Evolutionary conservation across 306 rosid genomes (phyloP).

Genomic region (Gastrolobium villosum): DNA sequence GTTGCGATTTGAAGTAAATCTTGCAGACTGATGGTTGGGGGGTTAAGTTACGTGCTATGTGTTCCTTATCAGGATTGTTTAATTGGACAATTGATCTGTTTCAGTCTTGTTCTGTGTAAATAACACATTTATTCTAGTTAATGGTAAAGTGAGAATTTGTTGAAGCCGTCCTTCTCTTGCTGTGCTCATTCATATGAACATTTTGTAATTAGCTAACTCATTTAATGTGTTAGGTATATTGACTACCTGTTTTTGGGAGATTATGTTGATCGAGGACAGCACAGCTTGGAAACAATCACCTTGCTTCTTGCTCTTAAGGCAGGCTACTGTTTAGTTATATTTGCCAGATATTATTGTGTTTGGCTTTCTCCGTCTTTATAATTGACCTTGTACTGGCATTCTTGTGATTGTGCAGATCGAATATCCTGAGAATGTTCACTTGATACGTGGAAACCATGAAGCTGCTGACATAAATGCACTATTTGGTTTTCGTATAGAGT

Average conservation of each 20-base stretch:
- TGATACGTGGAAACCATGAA: slow-evolving; percentile 99
- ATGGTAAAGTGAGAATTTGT: slow-evolving; percentile 37
- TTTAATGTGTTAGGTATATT: slow-evolving; percentile 77
- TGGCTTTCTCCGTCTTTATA: slow-evolving; percentile 37
- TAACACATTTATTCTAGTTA: slow-evolving; percentile 35
- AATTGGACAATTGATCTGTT: slow-evolving; percentile 38
- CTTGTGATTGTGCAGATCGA: slow-evolving; percentile 81
- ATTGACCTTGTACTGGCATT: slow-evolving; percentile 40
- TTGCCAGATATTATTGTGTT: slow-evolving; percentile 38
- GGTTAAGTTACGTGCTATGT: slow-evolving; percentile 22
- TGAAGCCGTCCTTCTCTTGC: slow-evolving; percentile 27
- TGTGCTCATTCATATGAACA: slow-evolving; percentile 38
- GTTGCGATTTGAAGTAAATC: slow-evolving; percentile 36
- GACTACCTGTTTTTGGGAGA: slow-evolving; percentile 99
- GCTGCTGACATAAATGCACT: slow-evolving; percentile 99
- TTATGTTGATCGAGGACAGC: slow-evolving; percentile 99
- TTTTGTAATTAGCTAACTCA: slow-evolving; percentile 42
- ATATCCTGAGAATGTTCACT: slow-evolving; percentile 95
- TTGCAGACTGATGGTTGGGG: slow-evolving; percentile 29
- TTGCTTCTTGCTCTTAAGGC: slow-evolving; percentile 99
- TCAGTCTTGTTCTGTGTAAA: slow-evolving; percentile 39
- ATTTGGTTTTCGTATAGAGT: slow-evolving; percentile 98
- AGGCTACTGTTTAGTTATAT: slow-evolving; percentile 48
- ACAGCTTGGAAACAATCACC: slow-evolving; percentile 98
- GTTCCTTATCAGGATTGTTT: slow-evolving; percentile 21